Conservation (phyloP, 768 basidiomycete genomes). For the Collybia mongolica region DNA sequence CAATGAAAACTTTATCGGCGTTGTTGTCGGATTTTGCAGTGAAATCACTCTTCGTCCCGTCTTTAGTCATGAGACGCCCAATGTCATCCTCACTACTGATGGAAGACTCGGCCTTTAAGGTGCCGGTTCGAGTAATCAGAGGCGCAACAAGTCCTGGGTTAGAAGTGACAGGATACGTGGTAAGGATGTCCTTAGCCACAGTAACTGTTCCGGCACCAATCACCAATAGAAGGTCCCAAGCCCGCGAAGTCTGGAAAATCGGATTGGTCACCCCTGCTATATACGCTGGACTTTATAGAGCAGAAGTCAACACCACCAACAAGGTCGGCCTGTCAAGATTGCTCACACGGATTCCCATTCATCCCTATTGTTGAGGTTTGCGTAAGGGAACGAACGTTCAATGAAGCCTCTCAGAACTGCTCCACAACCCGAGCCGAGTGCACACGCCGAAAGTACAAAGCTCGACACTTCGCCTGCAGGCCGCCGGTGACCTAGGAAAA, state of each 20-base stretch:
- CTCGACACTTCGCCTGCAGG: conserved; percentile 89
- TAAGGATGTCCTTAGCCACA: conserved; percentile 82
- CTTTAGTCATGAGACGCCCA: conserved; percentile 54
- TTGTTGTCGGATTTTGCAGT: conserved; percentile 56
- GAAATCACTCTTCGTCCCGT: conserved; percentile 56
- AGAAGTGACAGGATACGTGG: conserved; percentile 46
- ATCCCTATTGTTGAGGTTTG: conserved; percentile 83
- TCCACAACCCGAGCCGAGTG: conserved; percentile 90
- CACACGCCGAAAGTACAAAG: conserved; percentile 93
- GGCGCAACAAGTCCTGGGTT: conserved; percentile 40
- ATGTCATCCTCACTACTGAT: conserved; percentile 69
- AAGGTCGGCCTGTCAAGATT: conserved; percentile 1
- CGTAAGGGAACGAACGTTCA: conserved; percentile 93
- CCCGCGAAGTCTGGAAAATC: conserved; percentile 83
- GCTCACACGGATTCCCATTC: conserved; percentile 89
- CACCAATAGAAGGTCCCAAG: conserved; percentile 95
- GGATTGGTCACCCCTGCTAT: conserved; percentile 98
- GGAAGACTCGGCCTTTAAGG: conserved; percentile 64
- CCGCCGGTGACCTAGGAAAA: conserved; percentile 88
- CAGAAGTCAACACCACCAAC: conserved; percentile 3
- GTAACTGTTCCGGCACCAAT: conserved; percentile 84
- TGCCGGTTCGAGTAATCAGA: conserved; percentile 53
- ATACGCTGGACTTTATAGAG: conserved; percentile 68
- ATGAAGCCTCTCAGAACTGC: conserved; percentile 81
- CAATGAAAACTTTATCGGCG: conserved; percentile 85